Evolutionary conservation across 2,329 filamentous ascomycete genomes (phyloP).

Genomic region (Xylaria hypoxylon): DNA sequence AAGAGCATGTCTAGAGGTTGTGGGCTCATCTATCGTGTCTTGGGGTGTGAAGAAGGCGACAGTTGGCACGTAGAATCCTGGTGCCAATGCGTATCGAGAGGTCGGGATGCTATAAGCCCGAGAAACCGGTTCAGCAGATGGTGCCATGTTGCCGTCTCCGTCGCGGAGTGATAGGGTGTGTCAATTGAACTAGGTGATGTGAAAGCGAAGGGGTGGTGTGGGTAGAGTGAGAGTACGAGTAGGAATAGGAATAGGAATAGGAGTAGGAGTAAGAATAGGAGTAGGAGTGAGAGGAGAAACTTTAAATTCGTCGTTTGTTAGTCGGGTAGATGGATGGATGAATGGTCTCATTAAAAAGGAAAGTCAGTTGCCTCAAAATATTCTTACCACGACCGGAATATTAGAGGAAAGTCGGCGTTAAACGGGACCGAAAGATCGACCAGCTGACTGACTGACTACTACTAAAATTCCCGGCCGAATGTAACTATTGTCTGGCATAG

Average conservation of each 20-base stretch:
- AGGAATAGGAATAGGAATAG: background rate
- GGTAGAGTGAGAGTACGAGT: background rate
- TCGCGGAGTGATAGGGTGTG: background rate
- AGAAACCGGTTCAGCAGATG: constrained; percentile 24
- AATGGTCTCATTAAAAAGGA: constrained; percentile 10
- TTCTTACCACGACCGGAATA: background rate
- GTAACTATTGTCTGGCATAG: constrained; percentile 1
- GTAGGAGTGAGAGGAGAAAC: background rate
- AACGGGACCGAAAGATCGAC: background rate
- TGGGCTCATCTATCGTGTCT: constrained; percentile 62
- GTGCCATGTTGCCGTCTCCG: constrained; percentile 17
- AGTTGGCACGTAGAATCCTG: constrained; percentile 65
- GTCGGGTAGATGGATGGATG: constrained; percentile 3
- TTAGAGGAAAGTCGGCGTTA: background rate
- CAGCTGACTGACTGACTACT: constrained; percentile 12
- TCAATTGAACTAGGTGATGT: background rate
- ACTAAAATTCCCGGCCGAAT: background rate
- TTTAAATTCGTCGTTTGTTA: background rate
- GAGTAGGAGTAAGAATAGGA: background rate
- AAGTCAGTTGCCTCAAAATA: constrained; percentile 3
- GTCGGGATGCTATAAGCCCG: constrained; percentile 3
- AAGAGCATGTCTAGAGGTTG: constrained; percentile 59
- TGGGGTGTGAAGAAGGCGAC: constrained; percentile 64
- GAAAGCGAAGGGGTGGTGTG: background rate
- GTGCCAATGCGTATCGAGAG: constrained; percentile 40